phyloP scores from a whole-genome alignment of 1,139 yeast species.

The Meyerozyma sp. region DNA sequence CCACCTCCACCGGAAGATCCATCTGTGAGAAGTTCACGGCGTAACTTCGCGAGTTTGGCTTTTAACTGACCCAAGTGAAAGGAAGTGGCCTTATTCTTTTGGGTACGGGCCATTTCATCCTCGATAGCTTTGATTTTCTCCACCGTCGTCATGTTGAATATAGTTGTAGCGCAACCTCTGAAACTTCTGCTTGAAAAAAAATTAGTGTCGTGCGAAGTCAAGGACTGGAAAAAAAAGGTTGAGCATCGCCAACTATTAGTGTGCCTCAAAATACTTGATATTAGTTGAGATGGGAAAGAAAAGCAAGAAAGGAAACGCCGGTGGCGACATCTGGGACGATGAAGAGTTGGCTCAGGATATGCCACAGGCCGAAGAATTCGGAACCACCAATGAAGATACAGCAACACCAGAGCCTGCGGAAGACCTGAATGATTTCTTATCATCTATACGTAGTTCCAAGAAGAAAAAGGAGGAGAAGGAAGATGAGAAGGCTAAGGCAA shows the following conservation, averaged over 20 bases:
- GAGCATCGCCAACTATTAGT: background rate
- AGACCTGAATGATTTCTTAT: conserved; percentile 59
- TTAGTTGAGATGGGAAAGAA: conserved; percentile 39
- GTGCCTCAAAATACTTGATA: background rate
- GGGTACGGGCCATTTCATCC: conserved; percentile 93
- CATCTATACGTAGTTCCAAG: conserved; percentile 75
- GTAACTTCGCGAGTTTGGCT: conserved; percentile 90
- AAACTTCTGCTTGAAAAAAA: conserved; percentile 2
- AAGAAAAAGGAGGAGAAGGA: conserved; percentile 63
- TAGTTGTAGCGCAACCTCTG: background rate
- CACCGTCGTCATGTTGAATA: conserved; percentile 66
- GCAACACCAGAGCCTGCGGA: conserved; percentile 14
- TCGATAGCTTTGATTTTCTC: conserved; percentile 90
- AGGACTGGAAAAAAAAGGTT: conserved; percentile 5
- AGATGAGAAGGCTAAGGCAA: conserved; percentile 44
- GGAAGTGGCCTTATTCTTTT: conserved; percentile 92
- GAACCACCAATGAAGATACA: conserved; percentile 18
- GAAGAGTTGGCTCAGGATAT: conserved; percentile 63
- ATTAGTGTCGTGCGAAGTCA: conserved; percentile 7
- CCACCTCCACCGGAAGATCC: conserved; percentile 82
- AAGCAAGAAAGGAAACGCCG: conserved; percentile 48
- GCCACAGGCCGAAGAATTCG: conserved; percentile 55
- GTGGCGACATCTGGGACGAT: conserved; percentile 77
- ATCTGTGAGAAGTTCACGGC: conserved; percentile 85
- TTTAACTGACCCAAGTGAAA: conserved; percentile 95